Evolutionary conservation across 2,329 filamentous ascomycete species (phyloP).

Genomic region (Akanthomyces dipterigenus): DNA sequence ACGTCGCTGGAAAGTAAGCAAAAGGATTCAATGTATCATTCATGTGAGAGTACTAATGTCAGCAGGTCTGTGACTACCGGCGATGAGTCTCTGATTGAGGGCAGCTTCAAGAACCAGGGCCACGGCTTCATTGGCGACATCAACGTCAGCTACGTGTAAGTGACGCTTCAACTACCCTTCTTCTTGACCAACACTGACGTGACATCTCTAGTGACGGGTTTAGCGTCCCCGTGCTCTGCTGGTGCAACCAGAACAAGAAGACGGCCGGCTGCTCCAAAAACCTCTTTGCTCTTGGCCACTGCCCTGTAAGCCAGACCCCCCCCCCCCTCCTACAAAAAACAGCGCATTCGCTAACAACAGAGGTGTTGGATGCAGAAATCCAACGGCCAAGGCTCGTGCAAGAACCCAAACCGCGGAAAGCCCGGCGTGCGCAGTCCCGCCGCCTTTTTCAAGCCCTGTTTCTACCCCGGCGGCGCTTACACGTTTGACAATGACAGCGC

Average conservation of each 20-base stretch:
- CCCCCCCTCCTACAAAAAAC: too few relatives aligned
- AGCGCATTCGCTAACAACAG: not conserved
- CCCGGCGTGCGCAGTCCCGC: not conserved
- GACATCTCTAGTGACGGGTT: constrained; percentile 6
- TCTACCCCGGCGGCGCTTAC: constrained; percentile 11
- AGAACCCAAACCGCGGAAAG: constrained; percentile 8
- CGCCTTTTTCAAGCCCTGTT: constrained; percentile 12
- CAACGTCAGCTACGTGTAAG: constrained; percentile 15
- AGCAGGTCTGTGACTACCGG: constrained; percentile 17
- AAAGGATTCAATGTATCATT: too few relatives aligned
- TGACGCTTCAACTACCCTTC: not conserved
- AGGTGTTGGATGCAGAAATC: not conserved
- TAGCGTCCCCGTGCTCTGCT: constrained; percentile 10
- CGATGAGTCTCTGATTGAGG: constrained; percentile 13
- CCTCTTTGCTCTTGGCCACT: not conserved
- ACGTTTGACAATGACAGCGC: constrained; percentile 12
- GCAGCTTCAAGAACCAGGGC: constrained; percentile 12
- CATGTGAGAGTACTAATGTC: not conserved
- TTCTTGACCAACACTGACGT: not conserved
- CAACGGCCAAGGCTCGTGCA: constrained; percentile 12
- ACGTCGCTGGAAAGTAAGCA: constrained; percentile 3
- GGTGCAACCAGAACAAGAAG: constrained; percentile 13
- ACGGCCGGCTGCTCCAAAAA: constrained; percentile 13
- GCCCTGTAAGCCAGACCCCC: not conserved
- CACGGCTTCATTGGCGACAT: constrained; percentile 8